phyloP scores from a whole-genome alignment of 805 yeast genomes.

The Sugiyamaella mastotermitis region DNA sequence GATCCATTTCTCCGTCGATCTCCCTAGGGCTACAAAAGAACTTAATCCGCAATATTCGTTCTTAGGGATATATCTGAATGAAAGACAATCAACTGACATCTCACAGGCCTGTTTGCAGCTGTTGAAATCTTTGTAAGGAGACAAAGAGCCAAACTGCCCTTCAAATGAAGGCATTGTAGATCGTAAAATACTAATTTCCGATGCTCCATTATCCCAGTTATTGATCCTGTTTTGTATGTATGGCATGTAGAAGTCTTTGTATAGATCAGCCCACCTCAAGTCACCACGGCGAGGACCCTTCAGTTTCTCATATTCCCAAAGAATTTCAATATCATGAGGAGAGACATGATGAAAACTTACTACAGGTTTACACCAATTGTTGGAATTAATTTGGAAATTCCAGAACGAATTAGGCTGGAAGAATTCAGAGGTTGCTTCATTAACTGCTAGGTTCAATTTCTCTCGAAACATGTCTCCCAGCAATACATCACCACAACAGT shows the following conservation, averaged over 20 bases:
- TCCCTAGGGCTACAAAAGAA: constrained; percentile 8
- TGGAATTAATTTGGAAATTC: constrained; percentile 12
- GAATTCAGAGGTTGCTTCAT: constrained; percentile 13
- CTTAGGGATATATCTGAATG: constrained; percentile 9
- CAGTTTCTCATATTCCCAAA: constrained; percentile 30
- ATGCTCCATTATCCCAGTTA: constrained; percentile 19
- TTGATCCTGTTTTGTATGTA: constrained; percentile 11
- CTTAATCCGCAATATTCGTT: constrained; percentile 7
- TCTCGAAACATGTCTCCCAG: constrained; percentile 24
- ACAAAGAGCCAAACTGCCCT: constrained; percentile 1
- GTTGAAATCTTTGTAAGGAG: constrained; percentile 14
- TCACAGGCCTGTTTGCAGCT: constrained; percentile 14
- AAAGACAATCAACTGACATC: constrained; percentile 8
- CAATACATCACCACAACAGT: constrained; percentile 33
- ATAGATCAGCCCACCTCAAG: constrained; percentile 17
- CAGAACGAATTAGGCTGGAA: constrained; percentile 30
- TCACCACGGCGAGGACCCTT: constrained; percentile 13
- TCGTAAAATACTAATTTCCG: neutral
- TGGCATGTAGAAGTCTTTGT: constrained; percentile 19
- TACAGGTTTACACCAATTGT: constrained; percentile 28
- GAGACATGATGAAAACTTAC: constrained; percentile 27
- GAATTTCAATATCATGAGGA: constrained; percentile 22
- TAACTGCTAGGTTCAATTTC: constrained; percentile 14
- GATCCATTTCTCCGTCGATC: constrained; percentile 1
- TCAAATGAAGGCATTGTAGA: constrained; percentile 3